phyloP scores from a whole-genome alignment of 306 rosid species.

The Citrullus amarus region DNA sequence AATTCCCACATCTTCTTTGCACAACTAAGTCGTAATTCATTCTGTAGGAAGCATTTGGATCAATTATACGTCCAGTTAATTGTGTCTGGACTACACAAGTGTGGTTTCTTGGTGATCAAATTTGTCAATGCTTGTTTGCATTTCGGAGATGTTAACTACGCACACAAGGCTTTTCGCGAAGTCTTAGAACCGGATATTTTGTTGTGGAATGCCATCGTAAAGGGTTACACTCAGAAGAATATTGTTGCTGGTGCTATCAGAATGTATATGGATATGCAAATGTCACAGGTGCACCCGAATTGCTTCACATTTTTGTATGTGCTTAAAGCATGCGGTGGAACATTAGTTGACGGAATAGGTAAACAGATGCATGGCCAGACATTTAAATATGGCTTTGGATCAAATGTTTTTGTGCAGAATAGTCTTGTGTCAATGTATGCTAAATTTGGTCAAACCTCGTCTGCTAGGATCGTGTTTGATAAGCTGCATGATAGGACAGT shows the following conservation, averaged over 20 bases:
- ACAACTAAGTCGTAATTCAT: not conserved
- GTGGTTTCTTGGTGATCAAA: conserved; percentile 8
- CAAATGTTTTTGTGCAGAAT: conserved; percentile 10
- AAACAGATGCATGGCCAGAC: conserved; percentile 11
- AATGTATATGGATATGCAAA: conserved; percentile 6
- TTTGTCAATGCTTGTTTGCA: conserved; percentile 4
- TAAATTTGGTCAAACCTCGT: conserved; percentile 5
- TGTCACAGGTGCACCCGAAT: not conserved
- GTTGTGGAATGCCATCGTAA: conserved; percentile 13
- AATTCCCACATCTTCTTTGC: not conserved
- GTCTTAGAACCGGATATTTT: conserved; percentile 2
- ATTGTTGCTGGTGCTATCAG: not conserved
- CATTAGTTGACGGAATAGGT: not conserved
- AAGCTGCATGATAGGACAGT: not conserved
- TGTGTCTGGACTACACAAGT: conserved; percentile 8
- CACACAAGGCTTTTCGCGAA: conserved; percentile 6
- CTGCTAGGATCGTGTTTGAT: conserved; percentile 9
- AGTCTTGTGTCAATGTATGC: conserved; percentile 13
- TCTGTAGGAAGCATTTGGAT: conserved; percentile 9
- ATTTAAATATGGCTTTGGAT: conserved; percentile 4
- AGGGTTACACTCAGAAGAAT: conserved; percentile 4
- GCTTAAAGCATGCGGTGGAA: conserved; percentile 10
- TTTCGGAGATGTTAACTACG: conserved; percentile 4
- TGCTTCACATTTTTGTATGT: conserved; percentile 9
- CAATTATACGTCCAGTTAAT: conserved; percentile 8